Evolutionary conservation across 768 basidiomycete species (phyloP), one percentile per base, ranked within the genome.

Genomic region (Leccinum variicolor): DNA sequence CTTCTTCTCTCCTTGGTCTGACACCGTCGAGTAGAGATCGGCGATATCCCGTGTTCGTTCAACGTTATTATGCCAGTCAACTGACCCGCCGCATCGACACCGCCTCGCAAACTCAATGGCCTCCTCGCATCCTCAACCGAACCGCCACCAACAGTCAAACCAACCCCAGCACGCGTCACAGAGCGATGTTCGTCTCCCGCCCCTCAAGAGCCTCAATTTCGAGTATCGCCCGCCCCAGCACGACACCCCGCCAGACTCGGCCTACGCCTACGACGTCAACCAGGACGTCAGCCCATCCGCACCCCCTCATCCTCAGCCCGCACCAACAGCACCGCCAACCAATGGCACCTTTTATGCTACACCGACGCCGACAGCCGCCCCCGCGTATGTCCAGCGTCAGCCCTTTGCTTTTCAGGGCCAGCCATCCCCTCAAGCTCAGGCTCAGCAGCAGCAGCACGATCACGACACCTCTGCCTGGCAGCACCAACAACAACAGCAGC

Each of bases 121-220:
- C 66, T 80, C 81, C 64, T 73, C 80, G 52, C 79, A 65, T 56
- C 55, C 64, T 23, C 65, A 59, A 79, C n/a, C n/a, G 63, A n/a
- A n/a, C 28, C 65, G 67, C 51, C 64, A 64, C 29, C 48, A 55
- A 33, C 49, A 15, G 55, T 61, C 64, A 77, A 60, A 60, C 73
- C 56, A 62, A 66, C 74, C 74, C 7, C 65, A 75, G 34, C 75
- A 72, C 61, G 70, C 75, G 53, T 73, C 72, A 25, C 51, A 78
- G 66, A 77, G 73, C 57, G 75, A 79, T 56, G 72, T 84, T 64
- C 84, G 85, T 39, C 79, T 89, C 5, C 88, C 88, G 0, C 87
- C 87, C 19, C 79, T 90, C 69, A 89, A 83, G 74, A 86, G 87
- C 67, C 79, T 90, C 68, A 85, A 87, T 69, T 88, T 90, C 61